Conservation (phyloP, 768 basidiomycete genomes). For the Termitomyces sp. region DNA sequence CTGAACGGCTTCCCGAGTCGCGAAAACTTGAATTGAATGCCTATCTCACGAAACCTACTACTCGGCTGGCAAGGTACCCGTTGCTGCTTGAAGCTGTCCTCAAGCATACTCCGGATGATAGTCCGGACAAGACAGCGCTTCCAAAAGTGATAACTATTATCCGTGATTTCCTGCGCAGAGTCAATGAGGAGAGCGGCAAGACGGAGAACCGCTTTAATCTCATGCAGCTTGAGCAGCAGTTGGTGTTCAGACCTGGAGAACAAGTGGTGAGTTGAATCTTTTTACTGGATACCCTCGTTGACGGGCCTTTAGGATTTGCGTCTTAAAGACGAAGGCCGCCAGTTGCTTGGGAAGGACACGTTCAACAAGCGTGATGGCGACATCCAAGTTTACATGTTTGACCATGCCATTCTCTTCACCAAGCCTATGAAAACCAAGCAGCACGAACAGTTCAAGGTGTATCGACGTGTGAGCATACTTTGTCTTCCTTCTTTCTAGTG, state of each 20-base stretch:
- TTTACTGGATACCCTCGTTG: not conserved
- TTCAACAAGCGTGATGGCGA: conserved; percentile 92
- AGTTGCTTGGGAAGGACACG: conserved; percentile 87
- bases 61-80: conserved; percentile 95
- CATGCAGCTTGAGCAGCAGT: conserved; percentile 87
- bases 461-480: conserved; percentile 69
- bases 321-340: conserved; percentile 81
- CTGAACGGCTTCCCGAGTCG: conserved; percentile 91
- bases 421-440: conserved; percentile 83
- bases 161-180: conserved; percentile 78
- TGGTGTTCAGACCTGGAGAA: conserved; percentile 87
- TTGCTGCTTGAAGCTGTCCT: conserved; percentile 87
- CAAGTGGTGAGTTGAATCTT: conserved; percentile 61
- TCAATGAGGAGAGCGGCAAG: conserved; percentile 92
- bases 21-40: conserved; percentile 96
- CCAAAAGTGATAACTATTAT: conserved; percentile 75
- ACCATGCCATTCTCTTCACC: conserved; percentile 93
- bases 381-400: conserved; percentile 91
- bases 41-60: conserved; percentile 97
- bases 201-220: conserved; percentile 96
- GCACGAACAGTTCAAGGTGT: conserved; percentile 89
- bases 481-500: not conserved
- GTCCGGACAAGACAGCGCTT: conserved; percentile 75
- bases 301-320: conserved; percentile 64
- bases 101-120: conserved; percentile 90